Percentiles rank a stretch among this genome's conserved stretches.
These are phyloP conservation scores for Quercus gilva DNA, from an alignment of 306 rosid genomes.

Conservation along the genomic window DNA sequence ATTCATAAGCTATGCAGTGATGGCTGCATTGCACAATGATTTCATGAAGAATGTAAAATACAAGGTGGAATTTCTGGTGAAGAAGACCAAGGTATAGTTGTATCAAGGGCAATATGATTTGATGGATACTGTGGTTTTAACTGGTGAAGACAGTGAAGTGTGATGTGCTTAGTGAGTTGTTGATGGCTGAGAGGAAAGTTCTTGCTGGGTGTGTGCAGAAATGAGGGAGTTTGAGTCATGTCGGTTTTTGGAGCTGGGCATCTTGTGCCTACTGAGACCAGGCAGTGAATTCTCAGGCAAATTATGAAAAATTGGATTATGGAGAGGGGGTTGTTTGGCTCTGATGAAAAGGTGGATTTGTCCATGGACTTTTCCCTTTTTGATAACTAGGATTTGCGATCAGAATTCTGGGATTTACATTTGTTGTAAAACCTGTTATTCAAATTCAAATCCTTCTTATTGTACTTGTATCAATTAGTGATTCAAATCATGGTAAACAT, in stretches of 20 bases:
- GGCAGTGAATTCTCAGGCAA: constrained; percentile 53
- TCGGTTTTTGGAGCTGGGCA: constrained; percentile 70
- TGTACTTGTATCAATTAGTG: not conserved
- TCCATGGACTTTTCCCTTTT: not conserved
- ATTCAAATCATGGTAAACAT: not conserved
- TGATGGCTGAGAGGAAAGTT: constrained; percentile 53
- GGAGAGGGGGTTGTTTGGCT: constrained; percentile 39
- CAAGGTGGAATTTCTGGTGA: constrained; percentile 58
- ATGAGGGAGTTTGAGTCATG: constrained; percentile 64
- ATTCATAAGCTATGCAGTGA: constrained; percentile 49
- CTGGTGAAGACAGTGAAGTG: constrained; percentile 67
- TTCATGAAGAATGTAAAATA: constrained; percentile 78
- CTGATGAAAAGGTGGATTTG: not conserved
- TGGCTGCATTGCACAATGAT: constrained; percentile 38
- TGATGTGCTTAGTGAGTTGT: constrained; percentile 48
- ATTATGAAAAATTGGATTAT: constrained; percentile 81
- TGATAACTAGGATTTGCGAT: not conserved
- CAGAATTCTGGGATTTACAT: not conserved
- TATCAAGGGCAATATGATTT: constrained; percentile 70
- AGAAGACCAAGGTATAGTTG: constrained; percentile 44
- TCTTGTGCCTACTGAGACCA: constrained; percentile 71
- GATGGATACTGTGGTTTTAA: constrained; percentile 54
- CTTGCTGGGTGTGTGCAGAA: constrained; percentile 78
- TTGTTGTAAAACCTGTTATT: not conserved
- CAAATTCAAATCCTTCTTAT: not conserved